Evolutionary conservation across 2,329 filamentous ascomycete genomes (phyloP), one percentile per base, ranked within the genome.

Genomic region (Nannizziopsis barbatae): DNA sequence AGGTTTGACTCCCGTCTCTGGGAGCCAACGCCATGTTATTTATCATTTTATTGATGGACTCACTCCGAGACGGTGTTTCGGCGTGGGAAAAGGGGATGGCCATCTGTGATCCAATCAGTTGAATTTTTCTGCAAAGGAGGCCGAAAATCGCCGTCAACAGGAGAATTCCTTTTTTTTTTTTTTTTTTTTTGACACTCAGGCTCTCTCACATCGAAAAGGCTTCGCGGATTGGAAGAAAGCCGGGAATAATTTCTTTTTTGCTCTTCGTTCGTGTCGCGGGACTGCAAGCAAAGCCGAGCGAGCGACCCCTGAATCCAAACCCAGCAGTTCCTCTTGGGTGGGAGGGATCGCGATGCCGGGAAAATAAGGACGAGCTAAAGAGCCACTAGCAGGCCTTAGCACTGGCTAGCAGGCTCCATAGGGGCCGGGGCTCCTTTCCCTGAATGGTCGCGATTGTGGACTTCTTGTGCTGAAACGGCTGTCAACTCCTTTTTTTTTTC

Each of bases 391-490:
- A 40, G 37, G 37, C 45, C 45, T 47, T 37, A 47, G 35, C 17
- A 10, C n/a, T n/a, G 37, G 6, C 45, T 35, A 9, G 18, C 9
- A 15, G 18, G 9, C 9, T 14, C 15, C 7, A 8, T 42, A 42
- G 40, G 12, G 11, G 38, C 18, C 17, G n/a, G 17, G 38, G 12
- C 33, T 18, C 42, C 11, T 38, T 39, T 44, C 27, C 22, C 33
- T 35, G 46, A 40, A 40, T 39, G 43, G 46, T 37, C 46, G 20
- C 17, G 17, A 47, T 47, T 27, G 36, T 14, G 39, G 37, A 35
- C 22, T 55, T 43, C 51, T 53, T 50, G 44, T 50, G 46, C 45
- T 50, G 38, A 48, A 53, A 45, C 46, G 37, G 49, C 35, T 30
- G 22, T 20, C 44, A 32, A 42, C 45, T 46, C 46, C 41, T 42